phyloP scores from a whole-genome alignment of 768 basidiomycete species.

The Macrolepiota albuminosa region DNA sequence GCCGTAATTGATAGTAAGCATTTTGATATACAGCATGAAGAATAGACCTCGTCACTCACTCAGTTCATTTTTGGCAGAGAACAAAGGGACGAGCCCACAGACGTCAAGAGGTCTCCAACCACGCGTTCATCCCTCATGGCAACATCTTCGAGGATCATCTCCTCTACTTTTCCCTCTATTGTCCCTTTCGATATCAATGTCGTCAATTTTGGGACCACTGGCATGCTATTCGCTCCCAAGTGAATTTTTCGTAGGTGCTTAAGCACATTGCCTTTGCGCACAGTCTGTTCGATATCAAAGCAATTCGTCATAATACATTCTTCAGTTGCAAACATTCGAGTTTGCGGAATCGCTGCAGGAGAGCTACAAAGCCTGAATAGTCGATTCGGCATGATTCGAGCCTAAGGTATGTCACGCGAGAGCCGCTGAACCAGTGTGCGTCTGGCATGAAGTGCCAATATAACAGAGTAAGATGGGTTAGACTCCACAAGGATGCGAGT shows the following conservation, averaged over 20 bases:
- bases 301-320: conserved; percentile 5
- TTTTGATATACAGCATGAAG: neutral
- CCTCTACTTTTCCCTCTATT: conserved; percentile 1
- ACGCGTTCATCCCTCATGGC: neutral
- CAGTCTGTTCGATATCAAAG: conserved; percentile 2
- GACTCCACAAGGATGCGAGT: conserved; percentile 4
- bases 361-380: conserved; percentile 1
- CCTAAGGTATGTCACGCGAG: neutral
- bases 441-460: conserved; percentile 8
- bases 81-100: conserved; percentile 1
- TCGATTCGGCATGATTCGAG: conserved; percentile 5
- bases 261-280: neutral
- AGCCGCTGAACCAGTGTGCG: conserved; percentile 6
- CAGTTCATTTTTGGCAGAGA: conserved; percentile 7
- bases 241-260: conserved; percentile 6
- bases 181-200: conserved; percentile 1
- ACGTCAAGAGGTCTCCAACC: conserved; percentile 1
- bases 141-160: conserved; percentile 5
- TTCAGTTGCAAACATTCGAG: conserved; percentile 3
- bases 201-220: conserved; percentile 4
- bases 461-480: neutral
- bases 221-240: conserved; percentile 4
- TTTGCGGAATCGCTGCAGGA: conserved; percentile 1
- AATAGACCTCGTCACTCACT: conserved; percentile 1
- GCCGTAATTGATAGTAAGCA: neutral